Evolutionary conservation across 345 rosid species (phyloP).

Genomic region (Durio zibethinus): DNA sequence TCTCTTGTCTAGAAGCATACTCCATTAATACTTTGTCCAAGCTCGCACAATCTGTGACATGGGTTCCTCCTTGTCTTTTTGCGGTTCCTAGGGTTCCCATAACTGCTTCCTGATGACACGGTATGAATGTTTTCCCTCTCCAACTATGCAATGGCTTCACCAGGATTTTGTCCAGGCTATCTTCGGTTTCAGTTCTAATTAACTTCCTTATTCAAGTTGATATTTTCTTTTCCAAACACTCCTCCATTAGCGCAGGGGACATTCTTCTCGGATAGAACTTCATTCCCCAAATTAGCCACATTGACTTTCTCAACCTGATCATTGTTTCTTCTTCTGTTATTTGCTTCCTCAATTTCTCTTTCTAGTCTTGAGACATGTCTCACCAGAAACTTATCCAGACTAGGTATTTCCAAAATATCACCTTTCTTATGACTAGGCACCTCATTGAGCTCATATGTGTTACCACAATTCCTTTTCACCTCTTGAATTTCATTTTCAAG

Average conservation of each 20-base stretch:
- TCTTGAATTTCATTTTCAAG: conserved; percentile 58
- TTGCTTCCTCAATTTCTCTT: conserved; percentile 81
- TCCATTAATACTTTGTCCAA: conserved; percentile 79
- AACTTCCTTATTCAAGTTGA: conserved; percentile 33
- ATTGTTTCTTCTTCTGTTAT: conserved; percentile 44
- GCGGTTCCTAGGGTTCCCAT: conserved; percentile 31
- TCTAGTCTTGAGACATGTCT: conserved; percentile 74
- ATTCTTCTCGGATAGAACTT: conserved; percentile 10
- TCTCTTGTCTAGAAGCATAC: conserved; percentile 73
- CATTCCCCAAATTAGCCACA: conserved; percentile 14
- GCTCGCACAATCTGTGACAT: conserved; percentile 40
- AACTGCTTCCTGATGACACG: conserved; percentile 28
- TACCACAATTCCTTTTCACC: conserved; percentile 41
- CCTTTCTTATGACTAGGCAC: conserved; percentile 11
- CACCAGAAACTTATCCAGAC: conserved; percentile 73
- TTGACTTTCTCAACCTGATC: conserved; percentile 20
- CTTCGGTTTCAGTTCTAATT: conserved; percentile 24
- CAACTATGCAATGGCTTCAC: conserved; percentile 49
- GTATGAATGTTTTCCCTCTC: conserved; percentile 53
- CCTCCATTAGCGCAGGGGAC: conserved; percentile 2
- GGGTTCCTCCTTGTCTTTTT: conserved; percentile 35
- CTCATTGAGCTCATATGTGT: conserved; percentile 27
- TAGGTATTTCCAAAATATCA: conserved; percentile 40
- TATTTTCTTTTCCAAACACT: conserved; percentile 55
- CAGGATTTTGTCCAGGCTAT: conserved; percentile 57